Conservation (phyloP, 192 early-diverging fungal genomes). For the Linnemannia hyalina region DNA sequence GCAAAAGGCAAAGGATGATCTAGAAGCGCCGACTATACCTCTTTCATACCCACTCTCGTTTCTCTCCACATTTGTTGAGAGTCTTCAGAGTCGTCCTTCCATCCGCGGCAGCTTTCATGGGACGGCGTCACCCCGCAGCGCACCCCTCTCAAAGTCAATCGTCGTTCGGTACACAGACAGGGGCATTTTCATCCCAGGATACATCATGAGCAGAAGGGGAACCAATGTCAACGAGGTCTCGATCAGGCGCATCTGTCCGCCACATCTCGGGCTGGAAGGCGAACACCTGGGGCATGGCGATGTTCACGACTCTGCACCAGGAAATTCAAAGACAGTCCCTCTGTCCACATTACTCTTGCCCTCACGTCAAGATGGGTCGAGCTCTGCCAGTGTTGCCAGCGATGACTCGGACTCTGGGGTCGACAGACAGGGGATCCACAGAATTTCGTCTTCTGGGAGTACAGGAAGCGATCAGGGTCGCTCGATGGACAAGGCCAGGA, state of each 20-base stretch:
- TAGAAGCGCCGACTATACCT: conserved; percentile 6
- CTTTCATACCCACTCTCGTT: conserved; percentile 49
- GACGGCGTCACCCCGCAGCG: conserved; percentile 9
- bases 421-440: neutral
- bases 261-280: conserved; percentile 18
- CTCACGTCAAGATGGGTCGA: neutral
- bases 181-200: conserved; percentile 51
- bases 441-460: neutral
- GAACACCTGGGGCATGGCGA: neutral
- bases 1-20: conserved; percentile 20
- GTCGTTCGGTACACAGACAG: conserved; percentile 51
- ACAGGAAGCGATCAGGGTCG: neutral
- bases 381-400: conserved; percentile 1
- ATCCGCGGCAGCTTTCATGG: conserved; percentile 46
- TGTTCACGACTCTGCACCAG: neutral
- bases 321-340: neutral
- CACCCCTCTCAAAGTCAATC: conserved; percentile 49
- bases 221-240: conserved; percentile 25
- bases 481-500: conserved; percentile 13
- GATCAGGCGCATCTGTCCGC: conserved; percentile 32
- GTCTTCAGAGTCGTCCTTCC: conserved; percentile 52
- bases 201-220: conserved; percentile 29
- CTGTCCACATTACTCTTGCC: conserved; percentile 14
- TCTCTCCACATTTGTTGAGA: conserved; percentile 44
- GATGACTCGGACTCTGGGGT: conserved; percentile 16